Percentiles rank a stretch among this genome's conserved stretches.
These are phyloP conservation scores for Tremellales sp. DNA, from an alignment of 1,284 basidiomycete genomes.

Conservation along the genomic window DNA sequence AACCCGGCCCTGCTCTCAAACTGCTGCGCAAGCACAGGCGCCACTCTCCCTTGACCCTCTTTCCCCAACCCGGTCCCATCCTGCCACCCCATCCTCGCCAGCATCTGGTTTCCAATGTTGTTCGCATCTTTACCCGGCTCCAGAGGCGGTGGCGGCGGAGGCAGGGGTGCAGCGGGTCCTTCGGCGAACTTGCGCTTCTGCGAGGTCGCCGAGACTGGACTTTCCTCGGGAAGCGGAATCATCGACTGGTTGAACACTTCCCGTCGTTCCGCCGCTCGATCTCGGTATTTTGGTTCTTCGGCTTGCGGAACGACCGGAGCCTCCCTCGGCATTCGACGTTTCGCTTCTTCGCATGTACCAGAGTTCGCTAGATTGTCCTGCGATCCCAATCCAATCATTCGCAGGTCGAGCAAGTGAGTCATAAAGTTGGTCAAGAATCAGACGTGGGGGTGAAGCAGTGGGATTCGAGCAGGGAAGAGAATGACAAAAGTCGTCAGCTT, in stretches of 20 bases:
- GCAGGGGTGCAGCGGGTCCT: constrained; percentile 57
- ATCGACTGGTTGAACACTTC: constrained; percentile 86
- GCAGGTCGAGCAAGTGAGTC: constrained; percentile 6
- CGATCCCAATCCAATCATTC: constrained; percentile 12
- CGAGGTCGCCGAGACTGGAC: constrained; percentile 1
- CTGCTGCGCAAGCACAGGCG: constrained; percentile 78
- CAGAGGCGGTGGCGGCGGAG: constrained; percentile 57
- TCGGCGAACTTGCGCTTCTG: constrained; percentile 52
- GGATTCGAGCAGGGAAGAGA: not conserved
- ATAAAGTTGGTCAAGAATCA: constrained; percentile 4
- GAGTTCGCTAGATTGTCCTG: constrained; percentile 78
- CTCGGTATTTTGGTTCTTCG: constrained; percentile 69
- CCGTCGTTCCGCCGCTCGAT: constrained; percentile 83
- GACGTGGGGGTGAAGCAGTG: not conserved
- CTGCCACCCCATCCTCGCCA: constrained; percentile 95
- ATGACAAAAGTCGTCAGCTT: constrained; percentile 11
- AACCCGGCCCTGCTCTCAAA: constrained; percentile 80
- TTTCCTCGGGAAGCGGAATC: constrained; percentile 60
- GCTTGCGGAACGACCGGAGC: constrained; percentile 40
- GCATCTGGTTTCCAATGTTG: constrained; percentile 82
- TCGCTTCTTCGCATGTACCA: constrained; percentile 65
- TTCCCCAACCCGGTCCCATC: constrained; percentile 80
- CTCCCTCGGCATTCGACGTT: constrained; percentile 60
- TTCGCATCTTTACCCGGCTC: constrained; percentile 69
- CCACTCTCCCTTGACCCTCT: constrained; percentile 73